Conservation (phyloP, 768 basidiomycete genomes). For the Chalciporus pseudorubinellus region DNA sequence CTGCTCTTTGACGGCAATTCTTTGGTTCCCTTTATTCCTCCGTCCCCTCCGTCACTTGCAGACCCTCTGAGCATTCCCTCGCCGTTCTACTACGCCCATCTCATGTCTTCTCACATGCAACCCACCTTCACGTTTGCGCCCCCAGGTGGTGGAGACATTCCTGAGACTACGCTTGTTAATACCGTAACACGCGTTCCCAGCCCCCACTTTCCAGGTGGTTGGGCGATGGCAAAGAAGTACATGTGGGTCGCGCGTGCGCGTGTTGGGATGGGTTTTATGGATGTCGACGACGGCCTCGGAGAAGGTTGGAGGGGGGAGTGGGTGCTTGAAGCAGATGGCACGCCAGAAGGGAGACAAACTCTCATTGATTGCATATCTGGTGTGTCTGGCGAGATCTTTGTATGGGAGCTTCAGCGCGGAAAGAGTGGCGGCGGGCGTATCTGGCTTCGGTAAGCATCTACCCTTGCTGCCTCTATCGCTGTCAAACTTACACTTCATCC, state of each 20-base stretch:
- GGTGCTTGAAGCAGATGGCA: constrained; percentile 79
- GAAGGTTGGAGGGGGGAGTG: constrained; percentile 77
- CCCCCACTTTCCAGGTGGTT: constrained; percentile 58
- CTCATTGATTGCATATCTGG: constrained; percentile 53
- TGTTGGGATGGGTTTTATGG: constrained; percentile 36
- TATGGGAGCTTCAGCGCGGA: constrained; percentile 61
- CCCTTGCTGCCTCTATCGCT: background rate
- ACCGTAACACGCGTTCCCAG: constrained; percentile 45
- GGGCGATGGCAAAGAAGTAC: constrained; percentile 56
- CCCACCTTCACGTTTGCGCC: constrained; percentile 29
- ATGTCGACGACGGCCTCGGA: constrained; percentile 43
- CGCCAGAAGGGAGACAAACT: constrained; percentile 56
- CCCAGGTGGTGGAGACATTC: constrained; percentile 34
- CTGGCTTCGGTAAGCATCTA: constrained; percentile 58
- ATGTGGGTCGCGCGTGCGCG: constrained; percentile 62
- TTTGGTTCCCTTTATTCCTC: constrained; percentile 61
- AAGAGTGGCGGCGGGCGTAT: constrained; percentile 56
- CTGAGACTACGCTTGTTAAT: constrained; percentile 47
- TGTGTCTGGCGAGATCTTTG: constrained; percentile 33
- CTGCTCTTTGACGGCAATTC: constrained; percentile 67
- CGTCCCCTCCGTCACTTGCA: constrained; percentile 46
- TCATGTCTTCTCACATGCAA: constrained; percentile 41
- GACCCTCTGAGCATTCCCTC: constrained; percentile 66
- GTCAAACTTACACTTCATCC: background rate
- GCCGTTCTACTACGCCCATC: constrained; percentile 74